Percentiles rank a stretch among this genome's conserved stretches.
These are phyloP conservation scores for Pseudodiploospora longispora DNA, from an alignment of 2,329 filamentous ascomycete species.

Conservation along the genomic window DNA sequence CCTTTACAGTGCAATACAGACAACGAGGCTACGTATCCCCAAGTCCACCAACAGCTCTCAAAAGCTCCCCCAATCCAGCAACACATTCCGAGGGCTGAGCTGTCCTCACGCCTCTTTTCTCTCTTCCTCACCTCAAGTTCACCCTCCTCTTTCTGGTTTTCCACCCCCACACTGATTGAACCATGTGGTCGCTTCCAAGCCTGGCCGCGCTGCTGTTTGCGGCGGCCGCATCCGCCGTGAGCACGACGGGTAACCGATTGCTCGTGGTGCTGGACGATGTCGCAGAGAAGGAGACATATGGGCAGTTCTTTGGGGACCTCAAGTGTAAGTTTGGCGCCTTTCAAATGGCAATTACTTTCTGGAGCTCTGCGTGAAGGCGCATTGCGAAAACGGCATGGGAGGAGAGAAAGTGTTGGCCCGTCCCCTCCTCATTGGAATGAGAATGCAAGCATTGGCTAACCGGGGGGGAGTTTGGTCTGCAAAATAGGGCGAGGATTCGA, in stretches of 20 bases:
- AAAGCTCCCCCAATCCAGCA: not conserved
- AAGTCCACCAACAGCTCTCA: constrained; percentile 13
- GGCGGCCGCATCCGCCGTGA: constrained; percentile 64
- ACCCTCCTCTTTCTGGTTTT: not conserved
- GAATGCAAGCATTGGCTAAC: no score
- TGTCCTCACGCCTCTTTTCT: not conserved
- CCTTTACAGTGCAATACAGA: no score
- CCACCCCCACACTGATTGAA: constrained; percentile 3
- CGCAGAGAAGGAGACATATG: constrained; percentile 73
- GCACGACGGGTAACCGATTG: constrained; percentile 69
- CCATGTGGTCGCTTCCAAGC: constrained; percentile 68
- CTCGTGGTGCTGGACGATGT: constrained; percentile 81
- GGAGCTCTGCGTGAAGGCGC: no score
- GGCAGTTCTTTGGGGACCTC: constrained; percentile 69
- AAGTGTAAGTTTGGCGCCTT: constrained; percentile 42
- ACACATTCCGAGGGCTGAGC: not conserved
- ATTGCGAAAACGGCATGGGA: no score
- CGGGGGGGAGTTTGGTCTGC: not conserved
- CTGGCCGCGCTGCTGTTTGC: constrained; percentile 60
- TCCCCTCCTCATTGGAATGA: no score
- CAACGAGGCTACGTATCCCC: constrained; percentile 30
- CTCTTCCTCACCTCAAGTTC: constrained; percentile 13
- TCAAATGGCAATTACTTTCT: not conserved
- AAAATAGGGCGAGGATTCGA: constrained; percentile 70
- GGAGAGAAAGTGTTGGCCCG: no score